Base-by-base conservation (phyloP, 2,329 filamentous ascomycete genomes). In the Sarocladium strictum region DNA sequence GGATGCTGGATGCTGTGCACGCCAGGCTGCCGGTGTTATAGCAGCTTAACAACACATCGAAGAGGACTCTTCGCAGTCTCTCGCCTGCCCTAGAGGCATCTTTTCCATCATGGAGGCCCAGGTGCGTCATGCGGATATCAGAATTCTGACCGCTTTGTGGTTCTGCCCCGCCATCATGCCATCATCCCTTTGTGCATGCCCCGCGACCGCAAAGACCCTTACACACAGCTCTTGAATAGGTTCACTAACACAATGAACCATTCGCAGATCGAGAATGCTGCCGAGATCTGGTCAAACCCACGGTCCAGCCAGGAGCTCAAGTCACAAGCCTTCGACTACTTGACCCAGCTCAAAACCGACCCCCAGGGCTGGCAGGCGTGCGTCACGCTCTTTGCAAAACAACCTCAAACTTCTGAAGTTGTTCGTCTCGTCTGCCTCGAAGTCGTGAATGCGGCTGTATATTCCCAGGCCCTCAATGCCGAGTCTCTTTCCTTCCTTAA, bases 311-410 rank as follows among this genome's bases (percentile, higher is more conserved):
- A 82, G 65, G 73, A 77, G 61, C 79, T 95, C 66, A 91, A 93
- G 73, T 73, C 76, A 57, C 91, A 96, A 76, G 92, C 93, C 61
- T 88, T 89, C 69, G 83, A 90, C 54, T 95, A 89, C 70, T 78
- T 89, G 53, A 79, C 83, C 69, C 90, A 91, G 67, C 79, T 97
- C 58, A 85, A 91, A 60, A 77, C 85, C 65, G 87, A 97, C 67
- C 84, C 89, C 49, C 85, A 89, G 65, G 91, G 87, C 71, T 96
- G 93, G 90, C 91, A 96, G 71, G 84, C 90, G 63, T 96, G 92
- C 74, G 84, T 94, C 54, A 75, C 82, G 33, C 85, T 99, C 62
- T 97, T 97, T 74, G 89, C 85, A 54, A 84, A 89, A 67, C 80
- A 80, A 14, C 90, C 90, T 50, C 84, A 83, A 58, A 76, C 86